phyloP scores from a whole-genome alignment of 2,329 filamentous ascomycete genomes.

The Paraphaeosphaeria sporulosa region DNA sequence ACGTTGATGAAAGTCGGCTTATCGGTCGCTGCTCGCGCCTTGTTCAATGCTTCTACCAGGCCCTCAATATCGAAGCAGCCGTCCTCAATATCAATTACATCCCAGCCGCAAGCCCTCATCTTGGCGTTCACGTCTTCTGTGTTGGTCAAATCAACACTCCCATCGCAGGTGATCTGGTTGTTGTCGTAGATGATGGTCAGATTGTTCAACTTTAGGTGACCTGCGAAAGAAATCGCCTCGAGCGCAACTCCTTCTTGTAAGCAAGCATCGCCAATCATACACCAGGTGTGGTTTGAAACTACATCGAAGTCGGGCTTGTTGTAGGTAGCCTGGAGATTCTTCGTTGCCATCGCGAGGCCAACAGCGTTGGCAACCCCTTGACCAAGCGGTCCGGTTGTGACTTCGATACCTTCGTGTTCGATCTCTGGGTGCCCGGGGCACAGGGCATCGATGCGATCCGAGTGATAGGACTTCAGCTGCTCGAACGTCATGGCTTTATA shows the following conservation, averaged over 20 bases:
- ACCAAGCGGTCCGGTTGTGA: conserved; percentile 66
- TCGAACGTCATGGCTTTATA: conserved; percentile 65
- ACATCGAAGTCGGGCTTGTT: conserved; percentile 60
- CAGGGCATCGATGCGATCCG: conserved; percentile 56
- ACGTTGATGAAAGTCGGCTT: conserved; percentile 68
- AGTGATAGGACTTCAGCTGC: conserved; percentile 65
- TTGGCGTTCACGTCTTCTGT: conserved; percentile 65
- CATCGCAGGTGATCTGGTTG: conserved; percentile 67
- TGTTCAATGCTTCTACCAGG: conserved; percentile 57
- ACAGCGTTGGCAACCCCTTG: conserved; percentile 69
- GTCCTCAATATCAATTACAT: conserved; percentile 63
- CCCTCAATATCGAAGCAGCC: conserved; percentile 60
- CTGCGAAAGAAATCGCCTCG: conserved; percentile 64
- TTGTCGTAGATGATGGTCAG: conserved; percentile 66
- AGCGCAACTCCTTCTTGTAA: conserved; percentile 65
- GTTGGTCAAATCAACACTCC: conserved; percentile 60
- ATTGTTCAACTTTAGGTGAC: conserved; percentile 63
- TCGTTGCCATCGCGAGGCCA: conserved; percentile 65
- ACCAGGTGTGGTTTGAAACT: conserved; percentile 62
- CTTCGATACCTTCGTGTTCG: conserved; percentile 64
- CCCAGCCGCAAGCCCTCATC: conserved; percentile 65
- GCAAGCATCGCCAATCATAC: conserved; percentile 66
- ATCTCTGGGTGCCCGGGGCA: conserved; percentile 66
- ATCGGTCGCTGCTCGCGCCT: conserved; percentile 53
- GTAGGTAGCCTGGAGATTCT: conserved; percentile 63